phyloP scores from a whole-genome alignment of 2,329 filamentous ascomycete genomes.

The Talaromyces funiculosus region DNA sequence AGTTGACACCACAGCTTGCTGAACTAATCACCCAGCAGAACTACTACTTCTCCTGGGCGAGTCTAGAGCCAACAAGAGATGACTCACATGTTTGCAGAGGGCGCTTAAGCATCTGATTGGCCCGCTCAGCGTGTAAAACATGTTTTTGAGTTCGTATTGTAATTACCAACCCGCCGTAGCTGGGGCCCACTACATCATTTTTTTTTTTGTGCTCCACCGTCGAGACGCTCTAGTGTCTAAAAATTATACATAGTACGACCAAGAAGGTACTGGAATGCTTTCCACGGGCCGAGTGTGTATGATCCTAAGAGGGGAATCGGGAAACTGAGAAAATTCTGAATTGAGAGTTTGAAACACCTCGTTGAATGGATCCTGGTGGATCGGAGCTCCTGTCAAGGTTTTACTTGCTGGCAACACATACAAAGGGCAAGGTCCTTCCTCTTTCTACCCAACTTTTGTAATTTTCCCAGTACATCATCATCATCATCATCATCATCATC shows the following conservation, averaged over 20 bases:
- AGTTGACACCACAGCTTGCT: too few species aligned
- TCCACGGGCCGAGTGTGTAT: conserved; percentile 3
- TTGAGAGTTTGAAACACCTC: neutral
- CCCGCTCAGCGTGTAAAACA: neutral
- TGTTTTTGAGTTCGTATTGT: neutral
- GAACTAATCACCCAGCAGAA: too few species aligned
- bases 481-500: neutral
- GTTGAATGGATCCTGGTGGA: conserved; percentile 4
- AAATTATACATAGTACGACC: neutral
- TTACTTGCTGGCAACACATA: conserved; percentile 1
- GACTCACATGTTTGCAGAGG: neutral
- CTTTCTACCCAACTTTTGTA: neutral
- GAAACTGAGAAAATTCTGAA: neutral
- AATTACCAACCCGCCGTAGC: neutral
- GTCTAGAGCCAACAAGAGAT: neutral
- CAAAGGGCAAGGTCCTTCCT: conserved; percentile 3
- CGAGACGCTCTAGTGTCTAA: neutral
- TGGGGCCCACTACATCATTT: neutral
- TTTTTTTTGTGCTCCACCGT: neutral
- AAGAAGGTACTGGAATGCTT: conserved; percentile 4
- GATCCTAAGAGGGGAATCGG: neutral
- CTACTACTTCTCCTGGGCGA: too few species aligned
- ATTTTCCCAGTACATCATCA: neutral
- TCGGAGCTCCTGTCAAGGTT: conserved; percentile 5
- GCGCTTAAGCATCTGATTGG: neutral